Base-by-base conservation (phyloP, 805 yeast species). In the Clavispora santaluciae region DNA sequence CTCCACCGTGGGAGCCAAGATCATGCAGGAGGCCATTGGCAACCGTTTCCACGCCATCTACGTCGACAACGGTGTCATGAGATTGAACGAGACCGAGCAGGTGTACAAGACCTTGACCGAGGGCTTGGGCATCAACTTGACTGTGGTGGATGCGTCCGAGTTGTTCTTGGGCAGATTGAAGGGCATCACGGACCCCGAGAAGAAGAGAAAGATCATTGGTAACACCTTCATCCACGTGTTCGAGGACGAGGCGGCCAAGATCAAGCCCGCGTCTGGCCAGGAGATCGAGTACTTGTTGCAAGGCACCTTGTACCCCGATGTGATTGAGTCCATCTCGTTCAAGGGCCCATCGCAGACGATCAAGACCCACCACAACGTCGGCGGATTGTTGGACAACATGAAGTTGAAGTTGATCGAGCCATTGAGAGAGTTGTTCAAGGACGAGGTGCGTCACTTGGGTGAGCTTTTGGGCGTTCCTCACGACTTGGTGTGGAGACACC, bases 321-420 rank as follows among this genome's bases (percentile, higher is more conserved):
- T 93, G 44, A 93, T 93, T 58, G 99, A 93, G 78, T 86, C 96
- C 45, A 91, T 93, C 61, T 90, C 97, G 18, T 93, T 93, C 85
- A 93, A 93, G 76, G 99, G 99, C 50, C 99, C 99, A 30, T 91
- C 98, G 41, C 98, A 91, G 75, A 93, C 99, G 56, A 93, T 93
- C 74, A 93, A 93, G 77, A 91, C 99, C 51, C 99, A 93, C 68
- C 99, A 93, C 76, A 93, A 93, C 59, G 99, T 93, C 46, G 99
- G 99, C 57, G 99, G 99, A 47, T 76, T 93, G 61, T 78, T 91
- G 59, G 99, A 93, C 48, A 86, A 93, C 76, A 93, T 93, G 99
- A 93, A 91, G 74, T 79, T 93, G 72, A 91, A 93, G 73, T 82
- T 93, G 61, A 93, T 93, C 59, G 99, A 93, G 78, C 99, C 99